phyloP scores from a whole-genome alignment of 164 flowering plant species.

The Vitis amurensis region DNA sequence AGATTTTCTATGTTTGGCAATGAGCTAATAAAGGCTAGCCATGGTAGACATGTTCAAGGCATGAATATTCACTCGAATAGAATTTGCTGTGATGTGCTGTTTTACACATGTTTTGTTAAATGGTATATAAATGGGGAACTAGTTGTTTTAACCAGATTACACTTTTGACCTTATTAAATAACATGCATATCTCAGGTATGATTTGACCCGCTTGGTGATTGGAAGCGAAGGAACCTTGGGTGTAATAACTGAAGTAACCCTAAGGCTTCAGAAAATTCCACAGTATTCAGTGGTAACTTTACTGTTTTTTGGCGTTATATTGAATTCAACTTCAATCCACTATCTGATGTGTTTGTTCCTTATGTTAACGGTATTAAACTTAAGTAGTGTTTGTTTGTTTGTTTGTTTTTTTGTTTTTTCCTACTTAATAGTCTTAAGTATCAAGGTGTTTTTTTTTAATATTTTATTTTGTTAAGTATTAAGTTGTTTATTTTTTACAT shows the following conservation, averaged over 20 bases:
- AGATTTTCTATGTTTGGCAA: no score
- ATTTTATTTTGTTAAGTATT: no score
- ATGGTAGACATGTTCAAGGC: no score
- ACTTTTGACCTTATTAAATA: slow-evolving; percentile 3
- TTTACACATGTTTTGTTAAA: no score
- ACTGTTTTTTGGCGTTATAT: not conserved
- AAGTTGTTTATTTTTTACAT: no score
- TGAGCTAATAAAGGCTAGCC: no score
- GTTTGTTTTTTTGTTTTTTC: not conserved
- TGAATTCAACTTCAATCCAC: not conserved
- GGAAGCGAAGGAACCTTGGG: slow-evolving; percentile 99
- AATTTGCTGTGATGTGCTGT: no score
- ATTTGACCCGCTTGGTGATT: slow-evolving; percentile 88
- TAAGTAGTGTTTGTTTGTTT: not conserved
- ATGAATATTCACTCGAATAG: no score
- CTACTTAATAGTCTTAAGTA: not conserved
- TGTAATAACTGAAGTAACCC: slow-evolving; percentile 89
- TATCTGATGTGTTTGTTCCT: not conserved
- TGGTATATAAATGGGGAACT: not conserved
- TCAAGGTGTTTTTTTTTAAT: no score
- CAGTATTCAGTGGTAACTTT: slow-evolving; percentile 78
- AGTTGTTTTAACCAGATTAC: not conserved
- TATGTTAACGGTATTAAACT: not conserved
- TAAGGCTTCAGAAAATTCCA: slow-evolving; percentile 91
- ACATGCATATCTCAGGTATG: slow-evolving; percentile 54